Evolutionary conservation across 1,139 yeast species (phyloP).

Genomic region (Geotrichum klebahnii): DNA sequence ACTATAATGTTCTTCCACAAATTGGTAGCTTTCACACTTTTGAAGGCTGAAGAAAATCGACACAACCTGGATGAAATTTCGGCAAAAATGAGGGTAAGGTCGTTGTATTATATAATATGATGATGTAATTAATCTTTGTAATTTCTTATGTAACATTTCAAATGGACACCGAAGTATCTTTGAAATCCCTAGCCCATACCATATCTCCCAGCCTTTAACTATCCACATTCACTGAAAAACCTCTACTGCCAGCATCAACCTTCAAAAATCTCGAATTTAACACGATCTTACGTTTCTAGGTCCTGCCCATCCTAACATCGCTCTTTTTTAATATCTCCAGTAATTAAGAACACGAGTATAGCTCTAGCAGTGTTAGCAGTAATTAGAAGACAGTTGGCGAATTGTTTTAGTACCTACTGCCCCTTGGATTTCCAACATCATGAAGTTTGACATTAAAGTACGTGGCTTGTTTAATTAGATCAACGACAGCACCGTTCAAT

Average conservation of each 20-base stretch:
- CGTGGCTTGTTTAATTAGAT: slow-evolving; percentile 6
- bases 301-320: too few species aligned
- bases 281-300: background rate
- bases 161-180: slow-evolving; percentile 5
- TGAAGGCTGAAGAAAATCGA: too few species aligned
- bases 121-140: too few species aligned
- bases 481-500: too few species aligned
- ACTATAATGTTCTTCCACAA: too few species aligned
- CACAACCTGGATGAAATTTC: too few species aligned
- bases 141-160: slow-evolving; percentile 16
- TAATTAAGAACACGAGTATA: background rate
- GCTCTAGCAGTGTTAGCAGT: background rate
- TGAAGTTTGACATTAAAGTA: slow-evolving; percentile 33
- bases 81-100: too few species aligned
- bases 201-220: background rate
- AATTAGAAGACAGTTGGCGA: background rate
- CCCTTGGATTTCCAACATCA: slow-evolving; percentile 15
- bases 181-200: slow-evolving; percentile 4
- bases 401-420: background rate
- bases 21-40: too few species aligned
- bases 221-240: slow-evolving; percentile 5
- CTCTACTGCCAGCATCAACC: background rate
- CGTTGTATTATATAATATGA: too few species aligned
- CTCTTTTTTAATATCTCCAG: too few species aligned
- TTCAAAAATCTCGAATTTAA: background rate